Evolutionary conservation across 2,329 filamentous ascomycete genomes (phyloP), one percentile per base, ranked within the genome.

Genomic region (Ophidiomyces ophidiicola): DNA sequence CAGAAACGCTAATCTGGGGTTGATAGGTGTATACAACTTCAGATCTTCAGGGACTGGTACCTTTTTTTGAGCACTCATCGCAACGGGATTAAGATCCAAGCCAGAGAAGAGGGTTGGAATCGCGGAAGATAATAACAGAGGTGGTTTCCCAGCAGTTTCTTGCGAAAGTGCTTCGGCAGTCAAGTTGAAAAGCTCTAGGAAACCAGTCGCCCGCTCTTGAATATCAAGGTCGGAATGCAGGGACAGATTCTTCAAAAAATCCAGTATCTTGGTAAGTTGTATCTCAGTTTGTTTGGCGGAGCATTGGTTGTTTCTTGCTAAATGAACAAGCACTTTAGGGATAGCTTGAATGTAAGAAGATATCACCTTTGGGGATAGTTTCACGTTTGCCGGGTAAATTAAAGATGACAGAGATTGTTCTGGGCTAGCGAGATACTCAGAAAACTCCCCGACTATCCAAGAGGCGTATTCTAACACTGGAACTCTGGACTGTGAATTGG

Each of bases 151-250:
- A 12, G 52, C 44, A 10, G 49, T 44, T 26, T 53, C 49, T 3
- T 58, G 51, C 3, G 52, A 56, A 24, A 68, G 47, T 28, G 88
- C 86, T 62, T 98, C 90, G 1, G 78, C 77, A 2, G 84, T 85
- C 31, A 98, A 69, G 43, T 85, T 85, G 52, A 96, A 74, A 8
- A 96, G 69, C 56, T 98, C 90, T 0, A 86, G 72, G 50, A 94
- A 92, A 55, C 94, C 87, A 1, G 94, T 87, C 2, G 87, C 81
- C 41, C 90, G 76, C 59, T 96, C 90, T 61, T 98, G 90, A 3
- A 98, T 86, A 56, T 98, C 90, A 1, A 98, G 69, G 51, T 78
- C 84, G 0, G 88, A 87, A 56, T 96, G 85, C 28, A 79, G 69
- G 0, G 78, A 76, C 11, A 96, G 61, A 1, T 78, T 74, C 51